Percentiles rank a stretch among this genome's conserved stretches.
phyloP scores from a whole-genome alignment of 805 yeast genomes.

The Metschnikowia orientalis region DNA sequence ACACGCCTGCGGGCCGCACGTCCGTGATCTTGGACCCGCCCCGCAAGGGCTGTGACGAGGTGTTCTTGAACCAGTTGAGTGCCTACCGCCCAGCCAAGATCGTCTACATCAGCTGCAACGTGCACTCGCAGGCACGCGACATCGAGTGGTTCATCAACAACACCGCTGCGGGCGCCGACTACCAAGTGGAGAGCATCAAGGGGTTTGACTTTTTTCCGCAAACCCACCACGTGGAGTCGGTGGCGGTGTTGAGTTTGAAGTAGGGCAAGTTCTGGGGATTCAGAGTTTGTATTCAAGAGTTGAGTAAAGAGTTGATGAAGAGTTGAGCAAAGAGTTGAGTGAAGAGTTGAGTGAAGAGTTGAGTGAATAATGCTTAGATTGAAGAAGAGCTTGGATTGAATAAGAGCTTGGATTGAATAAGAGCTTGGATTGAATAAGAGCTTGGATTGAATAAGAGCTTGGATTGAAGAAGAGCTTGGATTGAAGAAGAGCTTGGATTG shows the following conservation, averaged over 20 bases:
- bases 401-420: no score
- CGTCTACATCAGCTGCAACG: slow-evolving; percentile 96
- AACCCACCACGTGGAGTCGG: slow-evolving; percentile 88
- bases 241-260: slow-evolving; percentile 54
- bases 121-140: slow-evolving; percentile 96
- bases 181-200: slow-evolving; percentile 73
- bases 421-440: no score
- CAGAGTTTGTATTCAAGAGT: no score
- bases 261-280: no score
- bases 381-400: no score
- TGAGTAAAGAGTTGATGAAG: no score
- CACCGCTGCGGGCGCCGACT: slow-evolving; percentile 57
- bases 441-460: no score
- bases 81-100: slow-evolving; percentile 79
- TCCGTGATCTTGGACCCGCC: slow-evolving; percentile 95
- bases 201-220: slow-evolving; percentile 98
- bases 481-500: no score
- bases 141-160: slow-evolving; percentile 72
- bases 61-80: slow-evolving; percentile 79
- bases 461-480: no score
- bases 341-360: no score
- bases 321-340: no score
- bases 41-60: slow-evolving; percentile 92
- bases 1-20: slow-evolving; percentile 70
- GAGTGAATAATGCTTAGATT: no score